Evolutionary conservation across 2,329 filamentous ascomycete genomes (phyloP), one percentile per base, ranked within the genome.

Genomic region (Trichoderma cornu-damae): DNA sequence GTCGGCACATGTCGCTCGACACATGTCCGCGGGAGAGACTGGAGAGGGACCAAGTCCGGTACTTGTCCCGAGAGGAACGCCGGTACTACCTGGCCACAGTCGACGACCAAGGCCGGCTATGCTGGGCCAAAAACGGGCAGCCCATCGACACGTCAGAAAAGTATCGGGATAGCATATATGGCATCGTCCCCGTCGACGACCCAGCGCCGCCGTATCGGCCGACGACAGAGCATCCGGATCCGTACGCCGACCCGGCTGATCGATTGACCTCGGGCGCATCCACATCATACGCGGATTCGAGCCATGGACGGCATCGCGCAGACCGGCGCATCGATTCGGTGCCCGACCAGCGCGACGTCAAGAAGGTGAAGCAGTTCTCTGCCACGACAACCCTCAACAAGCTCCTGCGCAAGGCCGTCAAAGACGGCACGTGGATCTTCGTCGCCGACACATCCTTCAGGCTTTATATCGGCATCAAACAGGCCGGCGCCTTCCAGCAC

Each of bases 351-450:
- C 84, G 81, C 59, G 84, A 86, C 20, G 37, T 76, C 26, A 73
- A 74, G 60, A 78, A 76, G 62, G 69, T 79, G 12, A 82, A 80
- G 47, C 84, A 90, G 65, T 77, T 91, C 2, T 88, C 83, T 4
- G 83, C 87, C 1, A 83, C 86, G 0, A 86, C 87, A 1, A 79
- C 96, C 3, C 82, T 93, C 69, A 90, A 94, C 70, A 87, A 88
- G 61, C 77, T 96, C 5, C 78, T 94, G 14, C 83, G 89, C 60
- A 87, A 89, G 62, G 86, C 88, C 0, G 88, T 91, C 37, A 88
- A 86, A 70, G 90, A 90, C 61, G 92, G 93, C 66, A 94, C 89
- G 4, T 96, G 92, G 92, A 95, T 96, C 62, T 96, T 96, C 66
- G 91, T 92, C 6, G 87, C 88, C 22, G 91, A 96, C 71, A 93